Evolutionary conservation across 2,329 filamentous ascomycete species (phyloP), one percentile per base, ranked within the genome.

Genomic region (Cladosporium sp.): DNA sequence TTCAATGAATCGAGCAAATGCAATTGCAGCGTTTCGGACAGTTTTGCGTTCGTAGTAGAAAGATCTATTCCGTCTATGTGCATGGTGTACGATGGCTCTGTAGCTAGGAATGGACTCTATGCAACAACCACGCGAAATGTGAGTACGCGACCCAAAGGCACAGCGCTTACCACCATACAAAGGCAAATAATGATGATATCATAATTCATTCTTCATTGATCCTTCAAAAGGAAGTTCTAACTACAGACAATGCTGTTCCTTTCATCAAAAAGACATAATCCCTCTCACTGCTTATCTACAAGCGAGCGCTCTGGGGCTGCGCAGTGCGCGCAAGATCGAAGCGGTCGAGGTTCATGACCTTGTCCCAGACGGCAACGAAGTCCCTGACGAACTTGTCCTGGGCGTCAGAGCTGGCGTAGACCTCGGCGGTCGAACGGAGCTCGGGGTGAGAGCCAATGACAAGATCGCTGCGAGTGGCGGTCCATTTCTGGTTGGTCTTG

Each of bases 361-460:
- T 92, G 72, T 82, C 81, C 90, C 90, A 92, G 2, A 87, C 88
- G 8, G 82, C 79, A 18, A 91, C 83, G 72, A 92, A 92, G 80
- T 92, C 90, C 77, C 84, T 86, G 52, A 87, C 85, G 66, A 92
- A 90, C 81, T 88, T 89, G 66, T 85, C 82, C 65, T 84, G 76
- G 11, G 80, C 83, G 71, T 89, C 89, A 0, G 80, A 73, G 69
- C 82, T 83, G 44, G 80, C 90, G 72, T 92, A 92, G 0, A 91
- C 84, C 80, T 92, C 90, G 5, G 89, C 79, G 37, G 91, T 77
- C 37, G 90, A 88, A 57, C 90, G 88, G 57, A 92, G 80, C 82
- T 92, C 90, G 29, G 90, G 82, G 70, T 92, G 89, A n/a, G 87
- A 87, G 63, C 90, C 90, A 67, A 92, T 88, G 68, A 92, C 82